phyloP scores from a whole-genome alignment of 2,329 filamentous ascomycete species.

The Zymoseptoria crescenta region DNA sequence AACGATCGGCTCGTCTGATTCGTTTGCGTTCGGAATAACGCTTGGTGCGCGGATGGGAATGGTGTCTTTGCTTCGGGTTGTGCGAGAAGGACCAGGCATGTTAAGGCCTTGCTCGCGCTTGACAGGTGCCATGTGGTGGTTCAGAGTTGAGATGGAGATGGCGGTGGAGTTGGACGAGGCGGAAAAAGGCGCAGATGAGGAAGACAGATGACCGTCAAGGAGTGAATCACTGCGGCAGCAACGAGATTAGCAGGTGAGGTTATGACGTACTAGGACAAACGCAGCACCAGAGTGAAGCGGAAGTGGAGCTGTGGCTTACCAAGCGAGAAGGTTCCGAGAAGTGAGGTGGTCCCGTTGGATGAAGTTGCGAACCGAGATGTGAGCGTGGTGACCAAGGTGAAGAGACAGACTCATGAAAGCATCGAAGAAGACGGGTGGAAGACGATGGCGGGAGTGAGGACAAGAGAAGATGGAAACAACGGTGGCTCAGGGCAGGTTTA shows the following conservation, averaged over 20 bases:
- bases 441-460: not conserved
- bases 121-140: not conserved
- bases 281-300: not conserved
- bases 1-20: too few species aligned
- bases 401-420: slow-evolving; percentile 18
- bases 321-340: slow-evolving; percentile 1
- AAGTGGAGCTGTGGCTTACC: slow-evolving; percentile 2
- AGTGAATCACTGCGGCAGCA: not conserved
- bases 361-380: slow-evolving; percentile 20
- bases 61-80: not conserved
- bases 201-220: not conserved
- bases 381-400: slow-evolving; percentile 21
- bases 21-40: not conserved
- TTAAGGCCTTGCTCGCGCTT: not conserved
- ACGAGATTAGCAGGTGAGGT: not conserved
- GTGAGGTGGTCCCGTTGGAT: slow-evolving; percentile 11
- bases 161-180: not conserved
- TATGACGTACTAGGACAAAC: not conserved
- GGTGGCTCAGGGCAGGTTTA: not conserved
- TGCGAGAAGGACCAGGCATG: not conserved
- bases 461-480: not conserved
- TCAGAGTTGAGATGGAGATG: not conserved
- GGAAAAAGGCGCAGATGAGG: not conserved
- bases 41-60: slow-evolving; percentile 2
- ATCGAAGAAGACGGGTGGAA: not conserved